Evolutionary conservation across 805 yeast species (phyloP).

Genomic region (Teunomyces funiuensis): DNA sequence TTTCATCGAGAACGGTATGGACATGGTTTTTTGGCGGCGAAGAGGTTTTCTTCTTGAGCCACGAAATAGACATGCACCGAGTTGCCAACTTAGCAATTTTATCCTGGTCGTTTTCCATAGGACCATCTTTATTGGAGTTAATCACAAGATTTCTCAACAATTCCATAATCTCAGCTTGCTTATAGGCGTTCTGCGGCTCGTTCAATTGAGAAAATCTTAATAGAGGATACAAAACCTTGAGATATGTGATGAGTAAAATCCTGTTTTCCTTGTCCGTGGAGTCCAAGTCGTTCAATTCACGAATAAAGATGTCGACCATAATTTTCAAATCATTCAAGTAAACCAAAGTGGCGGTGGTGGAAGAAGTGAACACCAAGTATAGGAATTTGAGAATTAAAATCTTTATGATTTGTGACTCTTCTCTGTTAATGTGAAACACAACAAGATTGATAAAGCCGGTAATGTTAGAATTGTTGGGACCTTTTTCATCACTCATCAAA

Average conservation of each 20-base stretch:
- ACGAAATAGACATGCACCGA: constrained; percentile 33
- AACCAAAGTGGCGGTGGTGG: constrained; percentile 62
- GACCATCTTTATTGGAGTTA: constrained; percentile 11
- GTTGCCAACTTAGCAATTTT: constrained; percentile 32
- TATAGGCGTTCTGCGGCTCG: constrained; percentile 52
- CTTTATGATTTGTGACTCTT: constrained; percentile 65
- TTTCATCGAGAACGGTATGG: neutral
- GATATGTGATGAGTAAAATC: constrained; percentile 43
- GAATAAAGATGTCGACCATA: constrained; percentile 73
- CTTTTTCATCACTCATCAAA: constrained; percentile 36
- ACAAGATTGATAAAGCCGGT: constrained; percentile 67
- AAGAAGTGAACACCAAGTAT: constrained; percentile 68
- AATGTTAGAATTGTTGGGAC: constrained; percentile 31
- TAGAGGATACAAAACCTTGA: constrained; percentile 73
- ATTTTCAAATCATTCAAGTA: constrained; percentile 85
- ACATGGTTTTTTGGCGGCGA: neutral
- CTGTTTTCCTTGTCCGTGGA: constrained; percentile 61
- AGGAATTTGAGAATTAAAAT: constrained; percentile 78
- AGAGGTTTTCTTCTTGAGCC: constrained; percentile 19
- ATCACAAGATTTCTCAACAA: constrained; percentile 50
- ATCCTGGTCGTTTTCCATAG: constrained; percentile 14
- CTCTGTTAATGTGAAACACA: constrained; percentile 68
- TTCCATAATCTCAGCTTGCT: constrained; percentile 51
- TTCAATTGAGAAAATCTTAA: constrained; percentile 61
- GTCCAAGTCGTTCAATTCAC: constrained; percentile 75